Base-by-base conservation (phyloP, 1,284 basidiomycete species). In the Ceratobasidium sp. region DNA sequence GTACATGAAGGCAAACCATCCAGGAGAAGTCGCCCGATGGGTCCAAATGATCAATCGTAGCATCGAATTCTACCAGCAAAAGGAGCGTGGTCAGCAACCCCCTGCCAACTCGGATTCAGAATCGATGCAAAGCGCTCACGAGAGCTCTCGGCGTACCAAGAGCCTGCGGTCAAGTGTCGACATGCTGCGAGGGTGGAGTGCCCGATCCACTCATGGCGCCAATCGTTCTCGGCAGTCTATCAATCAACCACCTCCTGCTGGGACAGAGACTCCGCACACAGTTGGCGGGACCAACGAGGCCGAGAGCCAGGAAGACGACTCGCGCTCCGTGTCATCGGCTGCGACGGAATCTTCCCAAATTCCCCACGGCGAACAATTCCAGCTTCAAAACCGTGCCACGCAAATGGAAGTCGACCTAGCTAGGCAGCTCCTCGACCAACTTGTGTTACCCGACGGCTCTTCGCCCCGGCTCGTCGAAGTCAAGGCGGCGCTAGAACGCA, bases 1-100 rank as follows among this genome's bases (percentile, higher is more conserved):
- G 86, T 97, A 92, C 77, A 84, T 98, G 77, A 93, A 93, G 73
- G 95, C 94, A 0, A 93, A 90, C 70, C 93, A 96, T 72, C 91
- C 91, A 0, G 91, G 92, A 2, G 94, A 97, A 78, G 92, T 93
- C 1, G 85, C 89, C 2, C 84, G 93, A n/a, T 97, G 94, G 94
- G 86, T 85, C 0, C 87, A 91, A 71, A 89, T 89, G 0, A 84
- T 96, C 54, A 80, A 81, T 29, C 86, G 86, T 75, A 90, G 88
- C 73, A 89, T 94, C 70, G 90, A 93, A 38, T 89, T 86, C 82
- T 79, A 77, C 64, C 65, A 58, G 62, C 75, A 55, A 32, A 54
- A 68, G 25, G 64, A 68, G 15, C 52, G 64, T 25, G 29, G 38
- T 27, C 27, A 15, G 13, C 52, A 47, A 3, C 60, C 54, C 31